phyloP scores from a whole-genome alignment of 2,329 filamentous ascomycete species.

The Ceratocystiopsis brevicomis region DNA sequence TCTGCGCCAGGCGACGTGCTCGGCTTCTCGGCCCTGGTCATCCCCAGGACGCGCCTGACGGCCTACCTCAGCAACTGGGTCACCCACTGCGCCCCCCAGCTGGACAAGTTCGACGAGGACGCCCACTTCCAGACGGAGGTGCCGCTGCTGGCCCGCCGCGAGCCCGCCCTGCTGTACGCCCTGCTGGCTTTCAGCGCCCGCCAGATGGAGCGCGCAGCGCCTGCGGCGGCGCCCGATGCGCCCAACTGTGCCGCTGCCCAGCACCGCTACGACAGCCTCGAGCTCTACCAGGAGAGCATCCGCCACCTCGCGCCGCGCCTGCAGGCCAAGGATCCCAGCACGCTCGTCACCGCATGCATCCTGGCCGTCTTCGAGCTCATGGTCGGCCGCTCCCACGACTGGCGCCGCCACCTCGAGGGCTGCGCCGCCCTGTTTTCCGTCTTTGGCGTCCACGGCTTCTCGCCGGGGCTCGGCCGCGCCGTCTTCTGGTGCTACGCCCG shows the following conservation, averaged over 20 bases:
- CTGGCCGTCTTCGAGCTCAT: constrained; percentile 24
- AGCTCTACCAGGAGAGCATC: constrained; percentile 35
- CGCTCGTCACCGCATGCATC: constrained; percentile 21
- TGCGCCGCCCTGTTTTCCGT: constrained; percentile 35
- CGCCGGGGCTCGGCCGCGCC: constrained; percentile 31
- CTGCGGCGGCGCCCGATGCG: too few relatives aligned
- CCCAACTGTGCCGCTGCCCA: constrained; percentile 16
- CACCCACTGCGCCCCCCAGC: background rate
- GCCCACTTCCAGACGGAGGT: constrained; percentile 33
- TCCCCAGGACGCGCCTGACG: background rate
- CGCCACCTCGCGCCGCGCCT: constrained; percentile 19
- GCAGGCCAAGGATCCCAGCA: constrained; percentile 15
- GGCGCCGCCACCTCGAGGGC: constrained; percentile 36
- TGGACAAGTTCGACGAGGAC: constrained; percentile 21
- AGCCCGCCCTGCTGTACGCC: constrained; percentile 28
- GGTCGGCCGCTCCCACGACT: constrained; percentile 24
- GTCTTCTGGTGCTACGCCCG: constrained; percentile 40
- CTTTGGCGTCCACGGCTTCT: constrained; percentile 32
- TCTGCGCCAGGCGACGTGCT: constrained; percentile 7
- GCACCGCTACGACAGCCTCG: constrained; percentile 30
- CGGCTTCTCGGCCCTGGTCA: constrained; percentile 5
- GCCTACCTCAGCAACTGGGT: constrained; percentile 18
- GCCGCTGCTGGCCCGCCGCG: constrained; percentile 27
- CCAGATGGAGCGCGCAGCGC: constrained; percentile 26
- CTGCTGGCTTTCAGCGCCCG: constrained; percentile 34